Conservation (phyloP, 2,329 filamentous ascomycete genomes). For the Fusarium sp. region DNA sequence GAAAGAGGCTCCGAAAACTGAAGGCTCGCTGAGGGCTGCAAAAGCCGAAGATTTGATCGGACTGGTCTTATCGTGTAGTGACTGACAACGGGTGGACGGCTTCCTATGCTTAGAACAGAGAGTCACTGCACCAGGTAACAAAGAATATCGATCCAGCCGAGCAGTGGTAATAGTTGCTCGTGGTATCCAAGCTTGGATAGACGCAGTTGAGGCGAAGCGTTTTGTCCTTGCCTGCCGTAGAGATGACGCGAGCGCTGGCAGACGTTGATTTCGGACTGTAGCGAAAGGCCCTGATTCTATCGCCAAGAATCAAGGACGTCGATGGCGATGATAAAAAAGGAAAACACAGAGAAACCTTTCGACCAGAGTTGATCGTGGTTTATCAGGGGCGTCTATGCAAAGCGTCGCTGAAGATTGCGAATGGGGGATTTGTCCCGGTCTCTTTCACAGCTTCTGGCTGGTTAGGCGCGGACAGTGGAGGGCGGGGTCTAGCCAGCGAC, state of each 20-base stretch:
- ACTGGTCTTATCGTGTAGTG: slow-evolving; percentile 26
- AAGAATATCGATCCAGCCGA: slow-evolving; percentile 1
- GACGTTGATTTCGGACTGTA: slow-evolving; percentile 14
- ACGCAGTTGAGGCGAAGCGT: slow-evolving; percentile 2
- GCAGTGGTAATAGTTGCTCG: slow-evolving; percentile 20
- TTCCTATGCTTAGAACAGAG: slow-evolving; percentile 1
- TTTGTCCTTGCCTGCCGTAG: slow-evolving; percentile 9
- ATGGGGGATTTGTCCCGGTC: slow-evolving; percentile 17
- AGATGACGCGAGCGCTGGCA: slow-evolving; percentile 1
- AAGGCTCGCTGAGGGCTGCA: slow-evolving; percentile 3
- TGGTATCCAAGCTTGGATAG: slow-evolving; percentile 8
- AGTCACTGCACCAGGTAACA: slow-evolving; percentile 2
- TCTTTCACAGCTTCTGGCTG: slow-evolving; percentile 41
- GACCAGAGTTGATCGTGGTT: slow-evolving; percentile 14
- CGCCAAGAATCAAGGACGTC: not conserved
- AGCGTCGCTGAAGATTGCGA: slow-evolving; percentile 32
- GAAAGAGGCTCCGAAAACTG: not conserved
- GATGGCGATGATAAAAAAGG: slow-evolving; percentile 11
- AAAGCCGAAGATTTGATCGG: slow-evolving; percentile 21
- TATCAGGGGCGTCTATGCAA: slow-evolving; percentile 23
- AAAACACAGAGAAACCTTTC: not conserved
- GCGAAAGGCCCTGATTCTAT: slow-evolving; percentile 1
- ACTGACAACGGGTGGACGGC: slow-evolving; percentile 8
- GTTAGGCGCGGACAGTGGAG: slow-evolving; percentile 41
- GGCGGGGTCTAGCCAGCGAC: slow-evolving; percentile 41